Percentiles rank a stretch among this genome's conserved stretches.
Evolutionary conservation across 345 rosid species (phyloP).

Genomic region (Dipteronia dyeriana): DNA sequence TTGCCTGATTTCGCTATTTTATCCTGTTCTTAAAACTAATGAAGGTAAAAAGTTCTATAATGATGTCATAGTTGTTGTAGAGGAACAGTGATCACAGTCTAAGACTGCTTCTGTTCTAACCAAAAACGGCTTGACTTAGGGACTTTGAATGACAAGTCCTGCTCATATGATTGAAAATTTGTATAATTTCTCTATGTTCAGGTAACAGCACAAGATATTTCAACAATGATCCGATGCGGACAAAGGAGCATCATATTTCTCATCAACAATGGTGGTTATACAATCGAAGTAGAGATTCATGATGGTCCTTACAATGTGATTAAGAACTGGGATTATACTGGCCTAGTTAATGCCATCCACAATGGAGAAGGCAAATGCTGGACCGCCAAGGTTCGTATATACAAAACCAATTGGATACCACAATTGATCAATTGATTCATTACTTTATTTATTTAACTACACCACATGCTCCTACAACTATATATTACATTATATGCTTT

Average conservation of each 20-base stretch:
- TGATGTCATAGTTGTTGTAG: neutral
- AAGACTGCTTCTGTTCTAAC: neutral
- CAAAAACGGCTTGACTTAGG: neutral
- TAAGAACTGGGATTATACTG: conserved; percentile 74
- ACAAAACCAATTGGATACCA: neutral
- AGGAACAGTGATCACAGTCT: neutral
- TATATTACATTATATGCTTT: neutral
- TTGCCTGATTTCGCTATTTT: neutral
- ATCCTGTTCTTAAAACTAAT: neutral
- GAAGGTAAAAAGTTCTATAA: neutral
- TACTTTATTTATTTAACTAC: neutral
- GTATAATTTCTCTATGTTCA: conserved; percentile 18
- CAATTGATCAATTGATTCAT: neutral
- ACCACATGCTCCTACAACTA: neutral
- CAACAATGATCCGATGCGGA: conserved; percentile 67
- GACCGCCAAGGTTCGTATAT: conserved; percentile 57
- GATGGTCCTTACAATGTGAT: conserved; percentile 82
- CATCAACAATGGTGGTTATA: conserved; percentile 75
- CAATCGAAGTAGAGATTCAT: conserved; percentile 79
- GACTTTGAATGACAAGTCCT: neutral
- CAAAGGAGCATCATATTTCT: conserved; percentile 65
- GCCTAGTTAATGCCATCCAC: conserved; percentile 66
- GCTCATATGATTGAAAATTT: neutral
- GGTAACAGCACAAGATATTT: conserved; percentile 76
- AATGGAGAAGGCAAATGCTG: conserved; percentile 81